Evolutionary conservation across 495 filamentous ascomycete species (phyloP).

Genomic region (Podospora pseudocomata): DNA sequence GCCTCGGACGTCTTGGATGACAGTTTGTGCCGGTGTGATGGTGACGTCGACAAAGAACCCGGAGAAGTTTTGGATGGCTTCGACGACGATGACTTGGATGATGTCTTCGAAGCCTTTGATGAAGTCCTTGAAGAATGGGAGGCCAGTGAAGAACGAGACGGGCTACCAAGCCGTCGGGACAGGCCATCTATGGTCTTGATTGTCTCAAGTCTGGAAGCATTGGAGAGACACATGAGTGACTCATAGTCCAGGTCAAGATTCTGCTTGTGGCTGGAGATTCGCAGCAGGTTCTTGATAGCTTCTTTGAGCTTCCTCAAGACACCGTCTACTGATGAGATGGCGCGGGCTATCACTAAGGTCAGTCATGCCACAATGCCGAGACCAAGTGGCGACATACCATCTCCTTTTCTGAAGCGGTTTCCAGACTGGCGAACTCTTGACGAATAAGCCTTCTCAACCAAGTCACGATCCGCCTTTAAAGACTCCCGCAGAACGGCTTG

Average conservation of each 20-base stretch:
- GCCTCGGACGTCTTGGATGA: neutral
- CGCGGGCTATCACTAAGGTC: conserved; percentile 23
- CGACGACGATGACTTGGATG: conserved; percentile 9
- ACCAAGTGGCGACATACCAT: conserved; percentile 26
- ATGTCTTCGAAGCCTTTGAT: conserved; percentile 8
- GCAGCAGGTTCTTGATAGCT: conserved; percentile 28
- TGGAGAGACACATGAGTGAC: conserved; percentile 36
- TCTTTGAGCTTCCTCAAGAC: conserved; percentile 29
- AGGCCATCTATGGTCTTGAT: conserved; percentile 35
- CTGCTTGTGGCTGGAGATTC: conserved; percentile 24
- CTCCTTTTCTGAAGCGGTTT: conserved; percentile 29
- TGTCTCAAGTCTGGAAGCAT: conserved; percentile 32
- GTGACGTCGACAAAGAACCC: neutral
- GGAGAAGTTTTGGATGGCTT: conserved; percentile 7
- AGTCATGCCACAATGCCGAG: conserved; percentile 1
- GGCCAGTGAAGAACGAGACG: conserved; percentile 21
- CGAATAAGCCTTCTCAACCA: conserved; percentile 30
- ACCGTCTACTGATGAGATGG: conserved; percentile 29
- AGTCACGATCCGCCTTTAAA: conserved; percentile 30
- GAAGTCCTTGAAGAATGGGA: conserved; percentile 19
- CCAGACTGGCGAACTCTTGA: conserved; percentile 26
- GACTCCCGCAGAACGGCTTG: conserved; percentile 33
- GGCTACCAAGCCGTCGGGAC: conserved; percentile 29
- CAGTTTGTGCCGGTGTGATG: conserved; percentile 13
- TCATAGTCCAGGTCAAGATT: conserved; percentile 31